These are phyloP conservation scores for Sequoiadendron giganteum DNA, from an alignment of 75 land plant species.

Conservation along the genomic window DNA sequence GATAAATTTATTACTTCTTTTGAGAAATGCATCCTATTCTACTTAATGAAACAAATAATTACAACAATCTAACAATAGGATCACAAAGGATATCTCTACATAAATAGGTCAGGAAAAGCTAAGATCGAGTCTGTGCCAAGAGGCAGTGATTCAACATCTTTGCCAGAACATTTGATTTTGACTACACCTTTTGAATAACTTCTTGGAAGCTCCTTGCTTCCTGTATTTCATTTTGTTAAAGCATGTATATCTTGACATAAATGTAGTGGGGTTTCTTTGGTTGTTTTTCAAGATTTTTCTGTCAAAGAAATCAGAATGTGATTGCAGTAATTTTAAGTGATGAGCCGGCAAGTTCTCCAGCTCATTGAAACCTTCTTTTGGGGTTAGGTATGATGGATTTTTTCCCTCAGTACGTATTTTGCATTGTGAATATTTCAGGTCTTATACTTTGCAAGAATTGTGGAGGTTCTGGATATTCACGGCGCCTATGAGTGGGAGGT, in stretches of 20 bases:
- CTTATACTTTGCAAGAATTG: slow-evolving; percentile 82
- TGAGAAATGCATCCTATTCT: too few relatives aligned
- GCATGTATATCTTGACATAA: background rate
- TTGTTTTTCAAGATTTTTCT: background rate
- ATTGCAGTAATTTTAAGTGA: background rate
- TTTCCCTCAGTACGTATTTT: background rate
- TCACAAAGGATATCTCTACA: too few relatives aligned
- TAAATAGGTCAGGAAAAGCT: too few relatives aligned
- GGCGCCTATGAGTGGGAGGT: slow-evolving; percentile 39
- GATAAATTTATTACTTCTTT: background rate
- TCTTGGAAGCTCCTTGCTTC: slow-evolving; percentile 2
- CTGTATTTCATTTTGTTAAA: background rate
- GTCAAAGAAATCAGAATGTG: background rate
- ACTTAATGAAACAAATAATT: too few relatives aligned
- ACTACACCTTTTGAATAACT: background rate
- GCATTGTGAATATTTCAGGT: slow-evolving; percentile 36
- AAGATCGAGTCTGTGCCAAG: too few relatives aligned
- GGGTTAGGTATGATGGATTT: background rate
- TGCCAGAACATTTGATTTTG: too few relatives aligned
- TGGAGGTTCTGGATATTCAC: slow-evolving; percentile 85
- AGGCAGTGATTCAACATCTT: too few relatives aligned
- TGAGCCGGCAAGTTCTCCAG: background rate
- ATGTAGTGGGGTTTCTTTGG: background rate
- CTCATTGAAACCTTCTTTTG: background rate
- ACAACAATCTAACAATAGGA: too few relatives aligned